Evolutionary conservation across 805 yeast genomes (phyloP).

Genomic region (Starmerella floris): DNA sequence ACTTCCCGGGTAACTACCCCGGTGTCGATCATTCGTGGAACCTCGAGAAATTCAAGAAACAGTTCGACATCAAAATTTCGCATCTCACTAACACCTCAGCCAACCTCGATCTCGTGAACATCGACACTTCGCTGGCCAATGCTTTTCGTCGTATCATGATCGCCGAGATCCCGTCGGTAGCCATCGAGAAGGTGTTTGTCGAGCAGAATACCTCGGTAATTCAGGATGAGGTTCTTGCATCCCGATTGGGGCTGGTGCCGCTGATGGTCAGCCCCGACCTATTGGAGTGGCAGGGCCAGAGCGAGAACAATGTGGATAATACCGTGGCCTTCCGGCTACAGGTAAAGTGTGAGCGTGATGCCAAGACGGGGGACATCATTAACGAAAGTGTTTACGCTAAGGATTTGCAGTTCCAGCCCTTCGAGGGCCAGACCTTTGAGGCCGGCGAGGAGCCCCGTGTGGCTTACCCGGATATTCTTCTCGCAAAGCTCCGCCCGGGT

Average conservation of each 20-base stretch:
- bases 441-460: slow-evolving; percentile 35
- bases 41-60: slow-evolving; percentile 58
- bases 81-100: slow-evolving; percentile 48
- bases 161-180: slow-evolving; percentile 90
- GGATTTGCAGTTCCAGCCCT: slow-evolving; percentile 82
- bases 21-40: slow-evolving; percentile 67
- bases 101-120: slow-evolving; percentile 72
- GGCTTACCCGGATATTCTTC: slow-evolving; percentile 73
- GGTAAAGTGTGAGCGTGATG: slow-evolving; percentile 72
- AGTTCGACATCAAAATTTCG: slow-evolving; percentile 51
- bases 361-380: slow-evolving; percentile 71
- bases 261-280: slow-evolving; percentile 81
- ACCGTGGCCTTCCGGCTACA: slow-evolving; percentile 74
- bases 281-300: slow-evolving; percentile 51
- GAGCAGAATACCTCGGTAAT: slow-evolving; percentile 92
- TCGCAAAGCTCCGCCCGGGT: slow-evolving; percentile 91
- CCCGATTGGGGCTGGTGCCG: slow-evolving; percentile 86
- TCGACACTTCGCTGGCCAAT: slow-evolving; percentile 88
- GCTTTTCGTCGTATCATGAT: slow-evolving; percentile 96
- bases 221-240: slow-evolving; percentile 94
- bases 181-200: slow-evolving; percentile 81
- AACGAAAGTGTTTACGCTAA: slow-evolving; percentile 80
- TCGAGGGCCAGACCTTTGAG: slow-evolving; percentile 70
- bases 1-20: slow-evolving; percentile 75
- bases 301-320: slow-evolving; percentile 62